Conservation (phyloP, 441 rosid species). For the Croton laevigatus region DNA sequence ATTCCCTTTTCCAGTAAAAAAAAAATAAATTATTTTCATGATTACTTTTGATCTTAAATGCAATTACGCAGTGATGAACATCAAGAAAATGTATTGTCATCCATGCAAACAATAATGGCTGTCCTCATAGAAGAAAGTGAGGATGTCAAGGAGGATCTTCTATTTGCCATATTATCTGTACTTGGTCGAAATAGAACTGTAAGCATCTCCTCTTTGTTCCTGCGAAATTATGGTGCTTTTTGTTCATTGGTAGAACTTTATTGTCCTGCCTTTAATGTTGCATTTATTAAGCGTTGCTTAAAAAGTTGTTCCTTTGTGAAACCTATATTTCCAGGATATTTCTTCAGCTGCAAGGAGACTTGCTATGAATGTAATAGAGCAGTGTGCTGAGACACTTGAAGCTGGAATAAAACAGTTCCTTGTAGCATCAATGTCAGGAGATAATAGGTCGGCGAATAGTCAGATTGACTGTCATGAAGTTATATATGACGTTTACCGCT, state of each 20-base stretch:
- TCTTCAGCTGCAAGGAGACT: constrained; percentile 75
- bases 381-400: constrained; percentile 89
- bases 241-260: constrained; percentile 7
- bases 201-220: constrained; percentile 35
- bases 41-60: constrained; percentile 14
- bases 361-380: constrained; percentile 90
- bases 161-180: constrained; percentile 65
- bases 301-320: constrained; percentile 29
- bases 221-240: not conserved
- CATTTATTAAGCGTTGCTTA: not conserved
- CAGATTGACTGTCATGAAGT: constrained; percentile 90
- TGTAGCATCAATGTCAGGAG: constrained; percentile 88
- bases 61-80: constrained; percentile 83
- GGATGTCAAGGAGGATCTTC: constrained; percentile 81
- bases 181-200: constrained; percentile 83
- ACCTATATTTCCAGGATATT: constrained; percentile 57
- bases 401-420: constrained; percentile 87
- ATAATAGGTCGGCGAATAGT: constrained; percentile 50
- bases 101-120: constrained; percentile 92
- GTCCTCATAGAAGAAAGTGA: constrained; percentile 96
- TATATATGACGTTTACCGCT: constrained; percentile 75
- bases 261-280: not conserved
- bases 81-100: constrained; percentile 79
- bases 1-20: not conserved
- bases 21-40: not conserved